Conservation (phyloP, 257 asterid genomes). For the Salvia splendens region DNA sequence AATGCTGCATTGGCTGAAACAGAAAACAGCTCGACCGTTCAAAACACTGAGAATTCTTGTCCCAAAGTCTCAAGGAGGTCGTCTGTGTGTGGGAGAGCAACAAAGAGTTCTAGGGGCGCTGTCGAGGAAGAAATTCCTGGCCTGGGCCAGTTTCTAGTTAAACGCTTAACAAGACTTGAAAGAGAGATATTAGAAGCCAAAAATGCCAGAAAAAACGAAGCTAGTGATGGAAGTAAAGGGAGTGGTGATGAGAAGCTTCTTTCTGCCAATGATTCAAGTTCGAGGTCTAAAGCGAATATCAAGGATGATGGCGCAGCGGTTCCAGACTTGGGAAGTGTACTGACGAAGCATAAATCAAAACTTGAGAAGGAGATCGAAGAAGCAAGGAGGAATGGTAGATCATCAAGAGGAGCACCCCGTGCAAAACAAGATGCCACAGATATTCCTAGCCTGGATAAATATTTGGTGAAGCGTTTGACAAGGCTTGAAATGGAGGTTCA, state of each 20-base stretch:
- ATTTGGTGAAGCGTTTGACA: conserved; percentile 65
- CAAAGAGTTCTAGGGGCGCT: conserved; percentile 30
- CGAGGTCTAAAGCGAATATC: conserved; percentile 35
- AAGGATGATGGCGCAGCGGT: conserved; percentile 24
- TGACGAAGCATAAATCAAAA: conserved; percentile 57
- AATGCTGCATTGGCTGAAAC: conserved; percentile 73
- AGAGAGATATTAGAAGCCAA: conserved; percentile 87
- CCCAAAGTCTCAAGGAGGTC: conserved; percentile 37
- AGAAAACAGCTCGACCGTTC: conserved; percentile 24
- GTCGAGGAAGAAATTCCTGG: conserved; percentile 63
- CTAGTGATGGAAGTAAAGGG: conserved; percentile 34
- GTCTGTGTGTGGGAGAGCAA: conserved; percentile 39
- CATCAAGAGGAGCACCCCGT: background rate
- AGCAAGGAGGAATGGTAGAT: conserved; percentile 36
- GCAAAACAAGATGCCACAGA: conserved; percentile 36
- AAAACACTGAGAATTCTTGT: conserved; percentile 23
- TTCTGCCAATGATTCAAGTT: conserved; percentile 10
- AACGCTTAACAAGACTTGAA: conserved; percentile 83
- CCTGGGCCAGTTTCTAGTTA: conserved; percentile 80
- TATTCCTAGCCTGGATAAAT: conserved; percentile 72
- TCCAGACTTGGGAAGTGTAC: conserved; percentile 55
- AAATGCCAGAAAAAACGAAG: conserved; percentile 54
- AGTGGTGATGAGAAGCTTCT: conserved; percentile 25
- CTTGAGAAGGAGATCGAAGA: conserved; percentile 67
- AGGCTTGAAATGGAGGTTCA: conserved; percentile 80